Conservation (phyloP, 495 filamentous ascomycete species). For the Neurospora sp. region DNA sequence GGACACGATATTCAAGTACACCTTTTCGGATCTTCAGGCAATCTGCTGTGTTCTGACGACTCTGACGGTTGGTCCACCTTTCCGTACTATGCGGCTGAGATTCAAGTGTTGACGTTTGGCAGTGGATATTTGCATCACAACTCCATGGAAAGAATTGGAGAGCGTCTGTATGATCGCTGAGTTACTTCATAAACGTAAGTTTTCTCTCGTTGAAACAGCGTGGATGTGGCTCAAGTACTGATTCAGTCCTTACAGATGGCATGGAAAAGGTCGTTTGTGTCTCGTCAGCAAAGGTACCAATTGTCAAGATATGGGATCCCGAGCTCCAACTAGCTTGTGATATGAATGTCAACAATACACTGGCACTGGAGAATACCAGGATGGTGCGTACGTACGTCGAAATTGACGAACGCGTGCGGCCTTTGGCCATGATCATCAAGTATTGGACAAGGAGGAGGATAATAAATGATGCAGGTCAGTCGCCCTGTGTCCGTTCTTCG, state of each 20-base stretch:
- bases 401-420: constrained; percentile 82
- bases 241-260: constrained; percentile 53
- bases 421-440: constrained; percentile 91
- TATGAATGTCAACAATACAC: constrained; percentile 96
- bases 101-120: constrained; percentile 12
- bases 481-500: neutral
- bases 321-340: constrained; percentile 86
- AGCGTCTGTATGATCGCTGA: constrained; percentile 80
- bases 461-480: constrained; percentile 88
- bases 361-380: constrained; percentile 89
- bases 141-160: constrained; percentile 70
- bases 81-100: neutral
- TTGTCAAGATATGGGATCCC: constrained; percentile 98
- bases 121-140: constrained; percentile 98
- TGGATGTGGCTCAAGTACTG: constrained; percentile 1
- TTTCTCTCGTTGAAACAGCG: neutral
- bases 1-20: constrained; percentile 81
- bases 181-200: constrained; percentile 71
- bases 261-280: constrained; percentile 96
- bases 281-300: constrained; percentile 88
- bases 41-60: constrained; percentile 88
- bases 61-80: constrained; percentile 67
- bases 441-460: constrained; percentile 90
- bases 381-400: constrained; percentile 98
- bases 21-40: constrained; percentile 95